These are phyloP conservation scores for Phlebiopsis flavidoalba DNA, from an alignment of 768 basidiomycete species.

Conservation along the genomic window DNA sequence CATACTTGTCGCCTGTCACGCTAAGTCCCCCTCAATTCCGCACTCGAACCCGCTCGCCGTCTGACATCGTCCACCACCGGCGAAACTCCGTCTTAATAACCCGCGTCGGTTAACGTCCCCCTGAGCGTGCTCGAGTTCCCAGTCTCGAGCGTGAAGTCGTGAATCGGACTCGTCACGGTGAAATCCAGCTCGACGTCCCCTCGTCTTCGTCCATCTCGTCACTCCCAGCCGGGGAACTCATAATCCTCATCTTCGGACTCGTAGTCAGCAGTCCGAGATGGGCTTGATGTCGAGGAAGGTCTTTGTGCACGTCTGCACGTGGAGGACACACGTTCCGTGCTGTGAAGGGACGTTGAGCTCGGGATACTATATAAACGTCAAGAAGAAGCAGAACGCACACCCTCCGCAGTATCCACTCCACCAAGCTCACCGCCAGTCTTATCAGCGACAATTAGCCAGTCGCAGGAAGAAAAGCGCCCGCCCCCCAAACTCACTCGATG, in stretches of 20 bases:
- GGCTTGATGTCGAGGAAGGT: constrained; percentile 51
- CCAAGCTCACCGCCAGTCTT: constrained; percentile 38
- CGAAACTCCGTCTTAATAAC: background rate
- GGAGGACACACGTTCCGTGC: constrained; percentile 70
- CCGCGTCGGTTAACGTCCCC: background rate
- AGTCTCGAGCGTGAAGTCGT: background rate
- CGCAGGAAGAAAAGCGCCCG: background rate
- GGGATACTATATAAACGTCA: background rate
- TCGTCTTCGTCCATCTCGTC: constrained; percentile 25
- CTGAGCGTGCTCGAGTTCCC: background rate
- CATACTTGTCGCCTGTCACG: constrained; percentile 1
- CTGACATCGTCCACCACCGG: background rate
- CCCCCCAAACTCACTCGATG: constrained; percentile 47
- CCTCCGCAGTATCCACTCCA: constrained; percentile 61
- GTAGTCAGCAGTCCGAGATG: constrained; percentile 48
- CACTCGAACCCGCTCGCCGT: background rate
- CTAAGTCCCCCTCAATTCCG: background rate
- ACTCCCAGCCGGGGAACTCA: constrained; percentile 47
- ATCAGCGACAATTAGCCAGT: background rate
- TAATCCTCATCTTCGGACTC: constrained; percentile 70
- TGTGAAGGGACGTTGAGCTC: constrained; percentile 20
- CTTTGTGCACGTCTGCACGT: constrained; percentile 44
- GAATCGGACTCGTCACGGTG: background rate
- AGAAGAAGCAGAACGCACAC: constrained; percentile 32
- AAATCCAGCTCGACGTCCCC: background rate